Conservation (phyloP, 139 green algal genomes). For the Haematococcus lacustris region DNA sequence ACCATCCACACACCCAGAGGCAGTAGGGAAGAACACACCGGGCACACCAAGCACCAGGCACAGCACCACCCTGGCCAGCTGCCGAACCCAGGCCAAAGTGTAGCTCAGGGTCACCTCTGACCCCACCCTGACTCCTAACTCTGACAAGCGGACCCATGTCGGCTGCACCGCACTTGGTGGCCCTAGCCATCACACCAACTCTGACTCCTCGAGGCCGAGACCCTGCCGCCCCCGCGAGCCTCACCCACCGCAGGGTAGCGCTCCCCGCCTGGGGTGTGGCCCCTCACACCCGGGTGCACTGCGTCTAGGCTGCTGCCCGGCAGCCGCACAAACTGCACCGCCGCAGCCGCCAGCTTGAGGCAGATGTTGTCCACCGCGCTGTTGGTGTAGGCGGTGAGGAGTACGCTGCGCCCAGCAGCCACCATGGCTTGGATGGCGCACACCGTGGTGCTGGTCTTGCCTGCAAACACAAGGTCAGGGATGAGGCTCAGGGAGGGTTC, state of each 20-base stretch:
- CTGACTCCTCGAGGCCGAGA: too few relatives aligned
- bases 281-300: conserved; percentile 49
- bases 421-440: conserved; percentile 42
- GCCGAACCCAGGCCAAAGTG: too few relatives aligned
- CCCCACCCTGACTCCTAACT: too few relatives aligned
- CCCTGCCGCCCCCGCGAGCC: too few relatives aligned
- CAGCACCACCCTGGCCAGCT: too few relatives aligned
- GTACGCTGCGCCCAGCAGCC: conserved; percentile 43
- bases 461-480: background rate
- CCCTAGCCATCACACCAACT: too few relatives aligned
- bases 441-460: conserved; percentile 26
- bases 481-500: background rate
- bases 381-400: conserved; percentile 95
- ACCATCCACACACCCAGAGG: too few relatives aligned
- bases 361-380: conserved; percentile 95
- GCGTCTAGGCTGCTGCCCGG: conserved; percentile 6
- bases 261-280: conserved; percentile 45
- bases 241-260: conserved; percentile 34
- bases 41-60: too few relatives aligned
- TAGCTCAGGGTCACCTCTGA: too few relatives aligned
- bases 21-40: too few relatives aligned
- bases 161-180: too few relatives aligned
- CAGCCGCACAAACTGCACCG: conserved; percentile 59
- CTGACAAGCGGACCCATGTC: too few relatives aligned
- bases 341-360: conserved; percentile 55